phyloP scores from a whole-genome alignment of 2,329 filamentous ascomycete genomes.

The Aspergillus sp. region DNA sequence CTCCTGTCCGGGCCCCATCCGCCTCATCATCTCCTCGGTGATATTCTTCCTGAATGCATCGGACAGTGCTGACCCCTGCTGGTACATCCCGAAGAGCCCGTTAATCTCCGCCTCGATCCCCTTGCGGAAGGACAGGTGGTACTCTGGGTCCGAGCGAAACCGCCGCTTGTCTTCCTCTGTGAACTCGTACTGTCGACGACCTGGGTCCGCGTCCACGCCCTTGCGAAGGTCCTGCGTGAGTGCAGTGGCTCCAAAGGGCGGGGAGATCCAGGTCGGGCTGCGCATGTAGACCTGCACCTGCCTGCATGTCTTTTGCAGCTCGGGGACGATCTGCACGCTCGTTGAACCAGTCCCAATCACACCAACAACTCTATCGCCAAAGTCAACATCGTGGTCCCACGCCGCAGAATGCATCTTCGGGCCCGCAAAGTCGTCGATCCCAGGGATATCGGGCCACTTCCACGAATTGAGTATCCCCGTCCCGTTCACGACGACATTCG shows the following conservation, averaged over 20 bases:
- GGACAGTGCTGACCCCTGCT: too few relatives aligned
- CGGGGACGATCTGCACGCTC: conserved; percentile 39
- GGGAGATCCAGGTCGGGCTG: conserved; percentile 14
- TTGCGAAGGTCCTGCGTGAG: conserved; percentile 1
- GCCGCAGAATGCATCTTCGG: conserved; percentile 45
- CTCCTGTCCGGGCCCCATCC: neutral
- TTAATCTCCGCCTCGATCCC: conserved; percentile 27
- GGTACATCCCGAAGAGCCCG: conserved; percentile 18
- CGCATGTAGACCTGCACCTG: conserved; percentile 14
- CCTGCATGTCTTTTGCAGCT: conserved; percentile 19
- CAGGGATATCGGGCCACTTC: conserved; percentile 50
- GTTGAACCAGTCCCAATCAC: conserved; percentile 36
- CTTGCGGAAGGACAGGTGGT: conserved; percentile 26
- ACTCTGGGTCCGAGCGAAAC: conserved; percentile 21
- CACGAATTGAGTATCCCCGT: conserved; percentile 40
- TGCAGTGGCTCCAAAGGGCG: conserved; percentile 2
- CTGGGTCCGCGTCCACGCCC: neutral
- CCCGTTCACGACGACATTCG: conserved; percentile 13
- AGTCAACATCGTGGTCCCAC: conserved; percentile 39
- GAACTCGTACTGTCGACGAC: neutral
- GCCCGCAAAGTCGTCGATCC: conserved; percentile 49
- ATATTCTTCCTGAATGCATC: neutral
- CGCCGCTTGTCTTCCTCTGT: conserved; percentile 26
- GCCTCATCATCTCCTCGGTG: conserved; percentile 7
- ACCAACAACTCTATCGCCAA: conserved; percentile 32